Evolutionary conservation across 148 eudicot species (phyloP).

Genomic region (Euryodendron excelsum): DNA sequence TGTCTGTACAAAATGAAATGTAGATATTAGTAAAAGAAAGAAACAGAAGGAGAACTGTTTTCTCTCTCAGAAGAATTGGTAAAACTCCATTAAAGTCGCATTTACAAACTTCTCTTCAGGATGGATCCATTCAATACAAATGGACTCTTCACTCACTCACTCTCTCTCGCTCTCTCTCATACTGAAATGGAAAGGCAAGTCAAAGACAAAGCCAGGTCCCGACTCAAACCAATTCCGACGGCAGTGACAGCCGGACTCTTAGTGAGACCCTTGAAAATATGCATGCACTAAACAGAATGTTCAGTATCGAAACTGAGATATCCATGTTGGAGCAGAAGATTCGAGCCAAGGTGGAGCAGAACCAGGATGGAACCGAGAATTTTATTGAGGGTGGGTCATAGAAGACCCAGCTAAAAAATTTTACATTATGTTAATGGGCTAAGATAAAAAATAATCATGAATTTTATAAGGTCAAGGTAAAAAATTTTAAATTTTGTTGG

Average conservation of each 20-base stretch:
- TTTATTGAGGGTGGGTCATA: no score
- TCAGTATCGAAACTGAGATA: slow-evolving; percentile 84
- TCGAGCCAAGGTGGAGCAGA: slow-evolving; percentile 88
- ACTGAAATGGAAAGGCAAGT: not conserved
- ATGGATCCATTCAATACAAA: not conserved
- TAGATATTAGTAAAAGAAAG: no score
- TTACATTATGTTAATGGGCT: no score
- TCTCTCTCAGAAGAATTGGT: no score
- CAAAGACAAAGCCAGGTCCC: not conserved
- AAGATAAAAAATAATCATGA: no score
- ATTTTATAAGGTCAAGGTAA: no score
- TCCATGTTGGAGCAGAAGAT: slow-evolving; percentile 89
- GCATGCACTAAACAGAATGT: slow-evolving; percentile 95
- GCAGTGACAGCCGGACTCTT: slow-evolving; percentile 80
- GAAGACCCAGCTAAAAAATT: no score
- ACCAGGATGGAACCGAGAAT: slow-evolving; percentile 25
- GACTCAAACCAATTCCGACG: slow-evolving; percentile 33
- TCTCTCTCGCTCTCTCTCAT: not conserved
- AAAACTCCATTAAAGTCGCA: not conserved
- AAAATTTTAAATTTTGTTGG: no score
- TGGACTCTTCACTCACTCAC: not conserved
- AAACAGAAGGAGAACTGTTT: no score
- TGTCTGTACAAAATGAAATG: no score
- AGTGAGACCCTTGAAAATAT: slow-evolving; percentile 87
- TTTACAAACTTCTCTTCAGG: not conserved